These are phyloP conservation scores for Lotmaria passim DNA, from an alignment of 208 protist genomes.

Conservation along the genomic window DNA sequence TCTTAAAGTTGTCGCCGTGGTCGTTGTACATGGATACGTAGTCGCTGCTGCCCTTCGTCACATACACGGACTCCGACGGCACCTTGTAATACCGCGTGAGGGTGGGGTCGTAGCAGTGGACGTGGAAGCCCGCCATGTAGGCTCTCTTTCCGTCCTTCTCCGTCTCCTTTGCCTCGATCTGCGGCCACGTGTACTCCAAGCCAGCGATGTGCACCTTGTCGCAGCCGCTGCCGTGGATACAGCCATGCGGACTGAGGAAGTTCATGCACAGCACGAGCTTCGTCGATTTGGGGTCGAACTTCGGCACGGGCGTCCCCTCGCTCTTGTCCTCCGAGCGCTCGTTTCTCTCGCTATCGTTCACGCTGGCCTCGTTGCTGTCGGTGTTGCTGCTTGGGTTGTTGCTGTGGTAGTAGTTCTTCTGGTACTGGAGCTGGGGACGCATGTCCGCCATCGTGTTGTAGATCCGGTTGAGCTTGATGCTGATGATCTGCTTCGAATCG, in stretches of 20 bases:
- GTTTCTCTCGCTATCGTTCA: conserved; percentile 14
- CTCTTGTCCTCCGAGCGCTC: conserved; percentile 30
- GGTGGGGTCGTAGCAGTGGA: conserved; percentile 75
- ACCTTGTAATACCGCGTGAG: conserved; percentile 80
- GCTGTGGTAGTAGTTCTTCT: conserved; percentile 8
- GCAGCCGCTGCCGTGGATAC: conserved; percentile 66
- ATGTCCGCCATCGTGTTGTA: conserved; percentile 63
- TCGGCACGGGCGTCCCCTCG: conserved; percentile 10
- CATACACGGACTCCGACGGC: conserved; percentile 62
- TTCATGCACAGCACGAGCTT: conserved; percentile 57
- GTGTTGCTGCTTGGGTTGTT: background rate
- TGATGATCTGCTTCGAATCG: conserved; percentile 44
- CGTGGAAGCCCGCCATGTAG: conserved; percentile 64
- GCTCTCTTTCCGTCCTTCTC: conserved; percentile 29
- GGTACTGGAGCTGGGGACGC: conserved; percentile 39
- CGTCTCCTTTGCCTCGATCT: conserved; percentile 45
- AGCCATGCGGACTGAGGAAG: conserved; percentile 55
- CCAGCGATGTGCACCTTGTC: conserved; percentile 79
- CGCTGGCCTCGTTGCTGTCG: conserved; percentile 30
- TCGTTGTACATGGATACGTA: conserved; percentile 87
- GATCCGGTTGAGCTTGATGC: conserved; percentile 73
- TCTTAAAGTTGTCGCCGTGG: conserved; percentile 86
- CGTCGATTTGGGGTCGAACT: conserved; percentile 39
- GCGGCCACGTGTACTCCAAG: conserved; percentile 76
- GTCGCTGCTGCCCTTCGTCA: conserved; percentile 62